A percentile compares a stretch with the other conserved stretches of the same genome.
phyloP scores from a whole-genome alignment of 192 early-diverging fungal genomes.

The Cladochytrium replicatum region DNA sequence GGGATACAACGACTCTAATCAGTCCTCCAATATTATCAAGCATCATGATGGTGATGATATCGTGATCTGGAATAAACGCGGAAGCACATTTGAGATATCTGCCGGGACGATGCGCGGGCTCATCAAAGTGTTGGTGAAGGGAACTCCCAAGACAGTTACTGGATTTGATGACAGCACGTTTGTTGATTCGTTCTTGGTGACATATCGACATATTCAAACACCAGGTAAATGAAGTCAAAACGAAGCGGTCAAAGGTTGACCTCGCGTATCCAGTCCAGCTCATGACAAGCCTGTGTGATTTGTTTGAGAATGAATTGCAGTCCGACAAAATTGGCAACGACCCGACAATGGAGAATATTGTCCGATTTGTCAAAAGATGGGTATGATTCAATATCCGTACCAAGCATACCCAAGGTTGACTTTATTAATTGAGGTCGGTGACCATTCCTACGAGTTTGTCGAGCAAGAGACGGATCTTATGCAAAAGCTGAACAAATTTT shows the following conservation, averaged over 20 bases:
- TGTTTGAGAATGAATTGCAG: not conserved
- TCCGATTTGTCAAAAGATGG: constrained; percentile 27
- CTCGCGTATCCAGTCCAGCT: not conserved
- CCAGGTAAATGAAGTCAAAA: too few species aligned
- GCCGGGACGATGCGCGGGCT: constrained; percentile 17
- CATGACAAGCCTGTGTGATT: not conserved
- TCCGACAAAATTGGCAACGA: not conserved
- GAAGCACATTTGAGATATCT: constrained; percentile 5
- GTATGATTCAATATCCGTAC: not conserved
- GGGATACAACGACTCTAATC: too few species aligned
- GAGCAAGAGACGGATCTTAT: constrained; percentile 12
- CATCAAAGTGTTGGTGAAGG: constrained; percentile 9
- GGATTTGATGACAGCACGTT: constrained; percentile 6
- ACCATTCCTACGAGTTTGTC: constrained; percentile 19
- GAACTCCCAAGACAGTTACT: constrained; percentile 6
- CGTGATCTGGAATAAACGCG: constrained; percentile 12
- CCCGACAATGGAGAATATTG: constrained; percentile 12
- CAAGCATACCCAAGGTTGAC: not conserved
- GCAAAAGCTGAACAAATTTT: constrained; percentile 9
- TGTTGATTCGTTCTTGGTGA: constrained; percentile 22
- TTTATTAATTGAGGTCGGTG: constrained; percentile 18
- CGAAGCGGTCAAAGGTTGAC: too few species aligned
- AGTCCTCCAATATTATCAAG: too few species aligned
- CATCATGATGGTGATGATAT: constrained; percentile 21
- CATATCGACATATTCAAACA: constrained; percentile 15